phyloP scores from a whole-genome alignment of 2,329 filamentous ascomycete species.

The Trichoderma oligosporum region DNA sequence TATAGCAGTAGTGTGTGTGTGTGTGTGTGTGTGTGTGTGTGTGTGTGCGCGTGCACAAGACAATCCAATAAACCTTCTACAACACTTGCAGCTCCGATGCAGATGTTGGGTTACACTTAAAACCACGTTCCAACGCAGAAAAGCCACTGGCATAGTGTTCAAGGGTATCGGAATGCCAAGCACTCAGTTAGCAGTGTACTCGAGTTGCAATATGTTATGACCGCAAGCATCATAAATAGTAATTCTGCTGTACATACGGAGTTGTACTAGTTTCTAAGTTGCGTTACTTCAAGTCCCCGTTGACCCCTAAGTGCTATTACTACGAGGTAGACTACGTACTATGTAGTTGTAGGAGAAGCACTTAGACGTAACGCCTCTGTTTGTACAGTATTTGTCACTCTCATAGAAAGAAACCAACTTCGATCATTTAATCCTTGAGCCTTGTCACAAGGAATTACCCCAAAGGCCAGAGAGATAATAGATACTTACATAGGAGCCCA shows the following conservation, averaged over 20 bases:
- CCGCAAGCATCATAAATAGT: background rate
- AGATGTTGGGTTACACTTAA: constrained; percentile 11
- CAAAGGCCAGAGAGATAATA: no score
- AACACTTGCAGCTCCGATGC: background rate
- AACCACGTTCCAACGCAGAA: background rate
- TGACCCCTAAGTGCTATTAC: no score
- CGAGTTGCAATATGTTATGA: background rate
- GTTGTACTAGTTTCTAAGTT: no score
- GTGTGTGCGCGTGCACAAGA: background rate
- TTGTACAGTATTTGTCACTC: no score
- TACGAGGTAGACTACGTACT: no score
- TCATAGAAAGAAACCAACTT: no score
- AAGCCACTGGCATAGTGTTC: background rate
- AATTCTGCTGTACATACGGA: background rate
- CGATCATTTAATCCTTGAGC: no score
- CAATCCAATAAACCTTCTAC: background rate
- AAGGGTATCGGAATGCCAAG: constrained; percentile 9
- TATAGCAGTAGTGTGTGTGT: no score
- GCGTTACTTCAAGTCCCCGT: no score
- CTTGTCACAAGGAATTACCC: background rate
- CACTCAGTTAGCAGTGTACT: background rate
- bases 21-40: no score
- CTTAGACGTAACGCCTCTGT: background rate
- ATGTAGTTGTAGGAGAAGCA: no score
- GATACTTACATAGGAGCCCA: background rate